These are phyloP conservation scores for Cytospora paraplurivora DNA, from an alignment of 2,329 filamentous ascomycete genomes.

Conservation along the genomic window DNA sequence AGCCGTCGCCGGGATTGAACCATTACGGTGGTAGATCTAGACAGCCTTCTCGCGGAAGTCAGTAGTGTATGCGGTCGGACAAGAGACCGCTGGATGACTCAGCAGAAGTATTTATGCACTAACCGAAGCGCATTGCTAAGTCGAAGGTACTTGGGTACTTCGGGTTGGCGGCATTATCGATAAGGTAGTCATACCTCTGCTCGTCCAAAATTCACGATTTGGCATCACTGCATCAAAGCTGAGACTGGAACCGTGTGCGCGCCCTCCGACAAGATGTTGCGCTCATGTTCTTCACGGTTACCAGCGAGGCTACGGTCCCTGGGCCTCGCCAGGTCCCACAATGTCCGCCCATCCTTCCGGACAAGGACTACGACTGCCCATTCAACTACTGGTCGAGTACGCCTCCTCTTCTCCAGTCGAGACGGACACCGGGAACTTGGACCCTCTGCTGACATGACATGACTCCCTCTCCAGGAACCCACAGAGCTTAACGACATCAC, in stretches of 20 bases:
- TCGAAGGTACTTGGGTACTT: not conserved
- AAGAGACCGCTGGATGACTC: too few relatives aligned
- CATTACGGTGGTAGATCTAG: too few relatives aligned
- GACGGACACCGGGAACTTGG: not conserved
- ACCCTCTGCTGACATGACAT: slow-evolving; percentile 4
- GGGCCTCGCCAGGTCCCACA: slow-evolving; percentile 19
- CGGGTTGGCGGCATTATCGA: slow-evolving; percentile 19
- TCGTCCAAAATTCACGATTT: slow-evolving; percentile 15
- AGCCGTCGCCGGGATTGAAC: too few relatives aligned
- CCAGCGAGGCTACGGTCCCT: slow-evolving; percentile 22
- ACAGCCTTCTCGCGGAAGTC: too few relatives aligned
- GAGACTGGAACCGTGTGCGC: not conserved
- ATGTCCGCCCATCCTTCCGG: slow-evolving; percentile 23
- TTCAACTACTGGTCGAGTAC: slow-evolving; percentile 24
- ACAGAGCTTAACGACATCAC: slow-evolving; percentile 86
- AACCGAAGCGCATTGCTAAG: too few relatives aligned
- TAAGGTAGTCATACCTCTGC: slow-evolving; percentile 17
- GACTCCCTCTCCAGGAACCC: slow-evolving; percentile 62
- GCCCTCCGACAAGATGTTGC: slow-evolving; percentile 22
- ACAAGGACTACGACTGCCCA: slow-evolving; percentile 24
- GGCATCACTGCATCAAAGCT: slow-evolving; percentile 16
- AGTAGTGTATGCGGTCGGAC: too few relatives aligned
- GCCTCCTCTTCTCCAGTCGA: not conserved
- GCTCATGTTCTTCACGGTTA: slow-evolving; percentile 27
- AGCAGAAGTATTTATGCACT: not conserved